Base-by-base conservation (phyloP, 1,284 basidiomycete species). In the Irpex sp. region DNA sequence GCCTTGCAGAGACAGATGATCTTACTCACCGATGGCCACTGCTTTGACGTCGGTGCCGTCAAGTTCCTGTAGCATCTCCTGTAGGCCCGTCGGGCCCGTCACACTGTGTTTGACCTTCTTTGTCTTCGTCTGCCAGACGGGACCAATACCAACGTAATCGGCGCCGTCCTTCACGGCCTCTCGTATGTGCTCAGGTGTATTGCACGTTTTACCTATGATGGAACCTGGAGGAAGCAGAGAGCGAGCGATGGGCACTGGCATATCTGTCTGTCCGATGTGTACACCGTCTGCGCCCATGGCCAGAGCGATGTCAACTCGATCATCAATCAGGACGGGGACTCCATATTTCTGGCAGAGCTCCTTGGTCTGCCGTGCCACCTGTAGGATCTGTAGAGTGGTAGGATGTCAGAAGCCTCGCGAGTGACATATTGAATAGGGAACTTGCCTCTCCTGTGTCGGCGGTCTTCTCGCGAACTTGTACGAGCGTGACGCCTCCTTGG, bases 211-310 rank as follows among this genome's bases (percentile, higher is more conserved):
- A 1, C 96, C 96, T 50, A 98, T 86, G 66, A 97, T 82, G 0
- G 89, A 80, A 17, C 83, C 83, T 0, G 81, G 71, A 0, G 93
- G 93, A 0, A 98, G 80, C 4, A 96, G 79, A 15, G 73, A 71
- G 36, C 93, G 87, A 0, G 92, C 95, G 33, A 88, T 71, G 1
- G 78, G 67, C 1, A 94, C 80, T 1, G 93, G 87, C 82, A 96
- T 92, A 73, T 98, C 96, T 0, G 87, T 86, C 77, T 98, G 96
- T 3, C 96, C 96, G 58, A 98, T 80, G 71, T 98, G 96, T 8
- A 98, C 87, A 4, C 93, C 95, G 57, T 87, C 86, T 1, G 89
- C 89, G 59, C 84, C 79, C 26, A 93, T 79, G 7, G 92, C 91
- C 33, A 95, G 81, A 4, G 92, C 93, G 53, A 97, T 87, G 70